Base-by-base conservation (phyloP, 352 stramenopile genomes). In the Aphanomyces astaci region DNA sequence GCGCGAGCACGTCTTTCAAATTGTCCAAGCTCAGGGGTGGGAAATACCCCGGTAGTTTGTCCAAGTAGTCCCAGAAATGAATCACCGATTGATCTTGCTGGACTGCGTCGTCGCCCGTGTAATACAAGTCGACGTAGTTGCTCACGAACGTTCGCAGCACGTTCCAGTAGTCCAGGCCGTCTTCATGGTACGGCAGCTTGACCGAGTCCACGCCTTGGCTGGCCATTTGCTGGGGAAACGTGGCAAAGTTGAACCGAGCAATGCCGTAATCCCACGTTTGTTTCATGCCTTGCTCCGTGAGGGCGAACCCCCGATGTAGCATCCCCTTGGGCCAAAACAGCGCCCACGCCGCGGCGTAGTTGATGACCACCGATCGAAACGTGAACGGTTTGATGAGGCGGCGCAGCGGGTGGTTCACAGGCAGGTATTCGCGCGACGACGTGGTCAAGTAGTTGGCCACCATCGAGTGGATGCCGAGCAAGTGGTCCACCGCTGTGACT, bases 291-390 rank as follows among this genome's bases (percentile, higher is more conserved):
- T 59, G 13, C n/a, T 25, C 28, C 3, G n/a, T 59, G 19, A 68
- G 31, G n/a, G 62, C 28, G 32, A 43, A 68, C 13, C 19, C 62
- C 3, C 62, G 62, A 17, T 68, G 62, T 7, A 68, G 62, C 62
- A 68, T 68, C 9, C 62, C 62, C 1, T 68, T 68, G 30, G 62
- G 62, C 62, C 62, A 68, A 27, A 68, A 68, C 1, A 68, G 62
- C 3, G 62, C 62, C 17, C 48, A 59, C 30, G 39, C 53, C 3
- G 62, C 62, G 30, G 11, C 33, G 31, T 59, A 60, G 62, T 68
- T 68, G 51, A 68, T 68, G 22, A 59, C 48, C 4, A 68, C 62
- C 4, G 62, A 49, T 3, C 62, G 62, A 48, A 68, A 68, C 1
- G 62, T 68, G 11, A 68, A 68, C 31, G 62, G 62, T 22, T 68